A percentile compares a stretch with the other conserved stretches of the same genome.
These are phyloP conservation scores for Venustampulla echinocandica DNA, from an alignment of 495 filamentous ascomycete species.

Conservation along the genomic window DNA sequence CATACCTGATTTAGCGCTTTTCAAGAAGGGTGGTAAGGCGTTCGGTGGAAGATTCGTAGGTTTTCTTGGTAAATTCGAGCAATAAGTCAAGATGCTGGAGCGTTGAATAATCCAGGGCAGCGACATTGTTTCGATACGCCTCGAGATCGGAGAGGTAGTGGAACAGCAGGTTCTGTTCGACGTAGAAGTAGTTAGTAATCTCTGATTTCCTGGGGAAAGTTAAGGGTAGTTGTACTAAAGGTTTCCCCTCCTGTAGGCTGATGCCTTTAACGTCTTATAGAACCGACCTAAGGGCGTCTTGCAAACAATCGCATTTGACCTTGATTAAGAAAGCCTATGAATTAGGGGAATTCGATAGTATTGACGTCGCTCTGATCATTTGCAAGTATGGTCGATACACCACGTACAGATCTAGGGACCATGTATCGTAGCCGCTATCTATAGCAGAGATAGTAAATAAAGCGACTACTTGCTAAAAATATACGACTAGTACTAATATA, in stretches of 20 bases:
- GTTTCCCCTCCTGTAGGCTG: constrained; percentile 69
- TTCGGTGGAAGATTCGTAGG: constrained; percentile 12
- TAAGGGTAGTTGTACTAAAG: constrained; percentile 58
- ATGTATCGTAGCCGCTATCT: constrained; percentile 9
- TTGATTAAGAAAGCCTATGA: constrained; percentile 26
- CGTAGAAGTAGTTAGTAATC: constrained; percentile 14
- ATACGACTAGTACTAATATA: too few species aligned
- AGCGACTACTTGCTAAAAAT: constrained; percentile 2
- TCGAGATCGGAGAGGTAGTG: constrained; percentile 67
- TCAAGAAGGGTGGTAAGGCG: constrained; percentile 11
- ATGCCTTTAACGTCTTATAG: constrained; percentile 73
- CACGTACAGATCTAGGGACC: constrained; percentile 12
- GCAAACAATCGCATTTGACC: constrained; percentile 70
- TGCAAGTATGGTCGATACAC: constrained; percentile 12
- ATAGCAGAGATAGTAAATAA: constrained; percentile 13
- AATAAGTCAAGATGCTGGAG: constrained; percentile 17
- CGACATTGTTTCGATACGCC: constrained; percentile 10
- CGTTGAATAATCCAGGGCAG: constrained; percentile 9
- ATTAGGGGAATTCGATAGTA: constrained; percentile 11
- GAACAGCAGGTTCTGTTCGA: constrained; percentile 58
- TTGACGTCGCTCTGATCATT: constrained; percentile 10
- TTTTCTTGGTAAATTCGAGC: constrained; percentile 9
- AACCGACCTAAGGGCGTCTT: constrained; percentile 58
- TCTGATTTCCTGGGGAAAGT: constrained; percentile 8
- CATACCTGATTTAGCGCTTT: constrained; percentile 36